Conservation (phyloP, 345 rosid species). For the Heritiera littoralis region DNA sequence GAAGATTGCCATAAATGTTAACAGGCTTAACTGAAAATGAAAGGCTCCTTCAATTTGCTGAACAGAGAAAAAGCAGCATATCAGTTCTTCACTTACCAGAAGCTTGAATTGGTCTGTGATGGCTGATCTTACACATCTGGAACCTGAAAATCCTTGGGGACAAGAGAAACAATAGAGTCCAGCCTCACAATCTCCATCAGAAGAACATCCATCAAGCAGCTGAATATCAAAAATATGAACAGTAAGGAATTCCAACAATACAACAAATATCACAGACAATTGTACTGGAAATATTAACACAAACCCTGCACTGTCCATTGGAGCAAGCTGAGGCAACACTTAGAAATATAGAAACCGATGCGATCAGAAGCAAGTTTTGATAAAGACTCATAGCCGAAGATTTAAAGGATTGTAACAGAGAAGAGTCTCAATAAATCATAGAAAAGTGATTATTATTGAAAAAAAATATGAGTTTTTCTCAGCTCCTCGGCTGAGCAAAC, state of each 20-base stretch:
- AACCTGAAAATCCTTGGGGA: conserved; percentile 45
- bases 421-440: background rate
- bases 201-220: conserved; percentile 58
- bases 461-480: background rate
- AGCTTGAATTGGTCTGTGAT: conserved; percentile 61
- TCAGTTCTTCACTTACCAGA: conserved; percentile 35
- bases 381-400: conserved; percentile 31
- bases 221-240: conserved; percentile 10
- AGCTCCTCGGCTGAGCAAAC: conserved; percentile 33
- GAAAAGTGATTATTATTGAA: background rate
- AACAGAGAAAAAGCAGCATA: background rate
- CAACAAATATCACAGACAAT: background rate
- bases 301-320: conserved; percentile 55
- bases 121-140: conserved; percentile 57
- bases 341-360: conserved; percentile 23
- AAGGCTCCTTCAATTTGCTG: background rate
- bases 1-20: background rate
- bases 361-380: conserved; percentile 25
- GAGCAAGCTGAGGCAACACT: conserved; percentile 40
- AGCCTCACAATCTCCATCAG: conserved; percentile 58
- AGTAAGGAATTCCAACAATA: background rate
- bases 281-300: background rate
- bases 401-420: background rate
- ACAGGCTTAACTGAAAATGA: background rate
- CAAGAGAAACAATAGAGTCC: conserved; percentile 66